These are phyloP conservation scores for Phytomonas francai DNA, from an alignment of 208 protist genomes.

Conservation along the genomic window DNA sequence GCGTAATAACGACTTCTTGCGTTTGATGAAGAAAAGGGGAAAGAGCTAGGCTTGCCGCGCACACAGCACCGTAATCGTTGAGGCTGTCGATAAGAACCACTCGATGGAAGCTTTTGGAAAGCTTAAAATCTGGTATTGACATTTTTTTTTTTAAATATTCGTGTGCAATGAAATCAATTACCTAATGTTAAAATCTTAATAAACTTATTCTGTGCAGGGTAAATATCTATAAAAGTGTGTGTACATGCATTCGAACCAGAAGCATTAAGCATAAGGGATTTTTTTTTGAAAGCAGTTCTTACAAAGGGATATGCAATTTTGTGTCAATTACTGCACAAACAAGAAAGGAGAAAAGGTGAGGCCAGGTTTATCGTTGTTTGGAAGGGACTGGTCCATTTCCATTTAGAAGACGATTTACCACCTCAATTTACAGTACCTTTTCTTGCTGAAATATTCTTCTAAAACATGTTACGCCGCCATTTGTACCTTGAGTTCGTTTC, in stretches of 20 bases:
- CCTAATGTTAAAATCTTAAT: background rate
- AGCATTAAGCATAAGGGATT: background rate
- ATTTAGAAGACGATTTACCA: background rate
- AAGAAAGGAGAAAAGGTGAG: background rate
- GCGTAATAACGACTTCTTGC: conserved; percentile 12
- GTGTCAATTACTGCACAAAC: background rate
- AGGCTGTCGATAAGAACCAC: conserved; percentile 14
- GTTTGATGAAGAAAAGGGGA: conserved; percentile 16
- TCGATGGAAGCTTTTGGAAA: conserved; percentile 9
- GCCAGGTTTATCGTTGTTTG: background rate
- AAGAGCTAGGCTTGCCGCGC: conserved; percentile 12
- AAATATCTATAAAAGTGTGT: background rate
- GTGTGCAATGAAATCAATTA: background rate
- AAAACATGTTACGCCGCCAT: background rate
- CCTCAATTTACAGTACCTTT: background rate
- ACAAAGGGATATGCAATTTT: background rate
- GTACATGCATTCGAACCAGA: background rate
- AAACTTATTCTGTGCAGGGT: background rate
- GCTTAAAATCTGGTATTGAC: conserved; percentile 6
- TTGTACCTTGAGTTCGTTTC: background rate
- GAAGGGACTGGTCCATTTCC: background rate
- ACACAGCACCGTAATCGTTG: conserved; percentile 12
- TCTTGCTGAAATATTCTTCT: background rate
- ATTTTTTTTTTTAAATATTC: conserved; percentile 6
- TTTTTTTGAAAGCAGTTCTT: background rate